Percentiles rank a stretch among this genome's conserved stretches.
Evolutionary conservation across 108 stramenopile species (phyloP).

Genomic region (Asterionellopsis glacialis): DNA sequence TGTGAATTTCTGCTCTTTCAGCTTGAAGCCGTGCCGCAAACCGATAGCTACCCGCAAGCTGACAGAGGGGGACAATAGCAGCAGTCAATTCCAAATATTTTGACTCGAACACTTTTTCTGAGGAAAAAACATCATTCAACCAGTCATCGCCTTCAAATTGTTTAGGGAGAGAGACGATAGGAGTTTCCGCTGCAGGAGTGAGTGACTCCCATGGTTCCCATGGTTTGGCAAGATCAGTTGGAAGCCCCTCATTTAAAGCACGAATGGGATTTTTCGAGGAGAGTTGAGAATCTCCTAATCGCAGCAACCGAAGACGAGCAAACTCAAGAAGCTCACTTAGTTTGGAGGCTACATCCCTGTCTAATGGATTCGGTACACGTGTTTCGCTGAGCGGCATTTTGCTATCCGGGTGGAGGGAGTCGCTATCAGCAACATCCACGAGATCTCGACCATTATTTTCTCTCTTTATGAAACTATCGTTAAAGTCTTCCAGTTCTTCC

Average conservation of each 20-base stretch:
- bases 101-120: constrained; percentile 33
- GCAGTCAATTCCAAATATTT: constrained; percentile 50
- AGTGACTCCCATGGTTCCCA: constrained; percentile 57
- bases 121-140: constrained; percentile 15
- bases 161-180: background rate
- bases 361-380: too few relatives aligned
- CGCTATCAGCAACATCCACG: constrained; percentile 3
- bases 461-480: constrained; percentile 3
- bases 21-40: constrained; percentile 52
- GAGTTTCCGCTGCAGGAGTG: constrained; percentile 9
- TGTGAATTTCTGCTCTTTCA: constrained; percentile 62
- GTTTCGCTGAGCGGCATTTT: too few relatives aligned
- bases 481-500: background rate
- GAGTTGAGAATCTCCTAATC: constrained; percentile 50
- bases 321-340: constrained; percentile 66
- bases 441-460: background rate
- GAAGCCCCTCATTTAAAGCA: constrained; percentile 24
- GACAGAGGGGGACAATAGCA: constrained; percentile 42
- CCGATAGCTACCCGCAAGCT: constrained; percentile 43
- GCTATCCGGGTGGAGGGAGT: background rate
- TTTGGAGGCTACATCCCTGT: constrained; percentile 35
- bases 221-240: constrained; percentile 39
- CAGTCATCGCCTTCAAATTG: background rate
- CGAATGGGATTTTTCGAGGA: constrained; percentile 41
- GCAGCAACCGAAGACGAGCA: constrained; percentile 53